Evolutionary conservation across 495 filamentous ascomycete genomes (phyloP), one percentile per base, ranked within the genome.

Genomic region (Paragyromitra xinjiangensis): DNA sequence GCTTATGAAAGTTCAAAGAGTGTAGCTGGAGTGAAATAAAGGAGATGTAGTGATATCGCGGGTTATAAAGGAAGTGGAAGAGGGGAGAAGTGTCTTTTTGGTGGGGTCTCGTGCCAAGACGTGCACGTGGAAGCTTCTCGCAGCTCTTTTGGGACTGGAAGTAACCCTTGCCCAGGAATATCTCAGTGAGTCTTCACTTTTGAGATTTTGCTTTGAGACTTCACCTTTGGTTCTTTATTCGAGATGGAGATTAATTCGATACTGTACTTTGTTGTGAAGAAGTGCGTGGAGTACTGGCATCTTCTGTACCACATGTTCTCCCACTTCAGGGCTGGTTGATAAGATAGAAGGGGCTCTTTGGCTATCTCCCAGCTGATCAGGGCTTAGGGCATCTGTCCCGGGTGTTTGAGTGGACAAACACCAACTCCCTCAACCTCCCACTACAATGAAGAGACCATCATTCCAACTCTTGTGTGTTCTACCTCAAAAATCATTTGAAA

Each of bases 81-180:
- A 65, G 69, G 59, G 50, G 59, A 44, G 59, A 29, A 29, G 55
- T 6, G 16, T 37, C 29, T 11, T n/a, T 24, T 50, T 73, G 29
- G 74, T 73, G 74, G 67, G 68, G 68, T 77, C 74, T 61, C 29
- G 26, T 64, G 74, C 74, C 74, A 77, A 77, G 74, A 42, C 61
- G 61, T 59, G 68, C 69, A 72, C 61, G 69, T 77, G 61, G 74
- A 77, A 77, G 74, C 74, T 77, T 77, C 74, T 77, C 68, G 74
- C 37, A 53, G 45, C 14, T 34, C 1, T 24, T 7, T 22, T 34
- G 4, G 29, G 29, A 34, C 29, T 34, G 29, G 29, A 40, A 29
- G 37, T 22, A 59, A 61, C 51, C 67, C 53, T 59, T 58, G 22
- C 67, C 67, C 53, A 59, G 9, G 44, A 34, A 8, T 37, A 19